Percentiles rank a stretch among this genome's conserved stretches.
These are phyloP conservation scores for Kalanchoe fedtschenkoi DNA, from an alignment of 164 flowering plant species.

Conservation along the genomic window DNA sequence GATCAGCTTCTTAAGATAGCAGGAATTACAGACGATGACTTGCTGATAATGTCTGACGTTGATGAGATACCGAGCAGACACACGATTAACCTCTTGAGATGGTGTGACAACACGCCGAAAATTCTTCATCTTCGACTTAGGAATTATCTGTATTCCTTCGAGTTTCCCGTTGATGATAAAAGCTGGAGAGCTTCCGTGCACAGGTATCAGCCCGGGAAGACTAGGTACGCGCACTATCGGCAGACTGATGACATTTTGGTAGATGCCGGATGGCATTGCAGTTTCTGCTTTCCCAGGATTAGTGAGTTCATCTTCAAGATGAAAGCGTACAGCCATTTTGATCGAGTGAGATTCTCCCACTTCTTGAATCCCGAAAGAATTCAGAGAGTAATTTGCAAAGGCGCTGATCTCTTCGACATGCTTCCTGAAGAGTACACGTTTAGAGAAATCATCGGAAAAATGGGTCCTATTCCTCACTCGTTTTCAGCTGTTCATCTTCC, in stretches of 20 bases:
- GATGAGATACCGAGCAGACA: slow-evolving; percentile 89
- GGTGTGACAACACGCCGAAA: slow-evolving; percentile 72
- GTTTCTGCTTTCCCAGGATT: slow-evolving; percentile 72
- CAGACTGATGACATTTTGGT: slow-evolving; percentile 65
- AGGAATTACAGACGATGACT: slow-evolving; percentile 73
- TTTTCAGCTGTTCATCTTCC: slow-evolving; percentile 58
- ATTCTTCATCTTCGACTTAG: slow-evolving; percentile 65
- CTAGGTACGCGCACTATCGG: slow-evolving; percentile 76
- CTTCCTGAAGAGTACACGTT: slow-evolving; percentile 57
- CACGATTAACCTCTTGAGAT: slow-evolving; percentile 75
- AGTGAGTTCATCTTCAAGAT: slow-evolving; percentile 77
- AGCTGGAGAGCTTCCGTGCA: slow-evolving; percentile 94
- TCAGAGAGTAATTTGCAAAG: slow-evolving; percentile 65
- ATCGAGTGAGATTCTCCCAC: slow-evolving; percentile 67
- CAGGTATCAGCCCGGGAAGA: slow-evolving; percentile 53
- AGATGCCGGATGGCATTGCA: slow-evolving; percentile 93
- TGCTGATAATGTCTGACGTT: slow-evolving; percentile 79
- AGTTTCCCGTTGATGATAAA: slow-evolving; percentile 62
- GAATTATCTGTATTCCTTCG: slow-evolving; percentile 81
- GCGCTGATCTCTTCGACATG: slow-evolving; percentile 51
- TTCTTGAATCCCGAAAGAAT: slow-evolving; percentile 57
- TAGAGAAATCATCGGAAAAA: slow-evolving; percentile 49
- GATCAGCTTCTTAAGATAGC: slow-evolving; percentile 67
- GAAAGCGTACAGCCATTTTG: slow-evolving; percentile 89
- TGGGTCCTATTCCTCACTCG: slow-evolving; percentile 58